phyloP scores from a whole-genome alignment of 2,329 filamentous ascomycete species.

The Talaromyces sp. region DNA sequence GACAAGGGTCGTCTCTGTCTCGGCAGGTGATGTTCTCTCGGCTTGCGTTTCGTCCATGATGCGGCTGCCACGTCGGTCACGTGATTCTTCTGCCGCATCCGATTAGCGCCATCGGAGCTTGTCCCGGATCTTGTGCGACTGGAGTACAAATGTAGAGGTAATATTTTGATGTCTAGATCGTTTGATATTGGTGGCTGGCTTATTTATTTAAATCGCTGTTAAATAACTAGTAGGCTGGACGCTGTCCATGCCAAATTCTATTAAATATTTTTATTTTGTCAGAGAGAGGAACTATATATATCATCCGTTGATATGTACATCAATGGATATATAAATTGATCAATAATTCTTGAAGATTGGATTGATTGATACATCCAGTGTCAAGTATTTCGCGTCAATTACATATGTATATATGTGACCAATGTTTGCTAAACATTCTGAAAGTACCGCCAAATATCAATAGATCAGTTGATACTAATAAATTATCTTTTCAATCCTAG shows the following conservation, averaged over 20 bases:
- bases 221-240: no score
- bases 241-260: no score
- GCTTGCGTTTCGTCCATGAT: constrained; percentile 5
- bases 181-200: no score
- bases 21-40: constrained; percentile 15
- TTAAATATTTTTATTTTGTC: not conserved
- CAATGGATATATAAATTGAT: not conserved
- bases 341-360: no score
- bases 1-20: constrained; percentile 3
- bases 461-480: not conserved
- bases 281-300: not conserved
- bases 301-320: not conserved
- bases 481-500: not conserved
- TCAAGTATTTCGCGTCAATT: no score
- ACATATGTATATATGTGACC: no score
- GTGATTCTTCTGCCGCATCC: not conserved
- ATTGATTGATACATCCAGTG: no score
- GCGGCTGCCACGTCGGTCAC: constrained; percentile 14
- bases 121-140: constrained; percentile 4
- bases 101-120: constrained; percentile 6
- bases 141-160: not conserved
- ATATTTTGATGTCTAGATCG: no score
- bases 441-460: not conserved
- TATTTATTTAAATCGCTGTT: no score
- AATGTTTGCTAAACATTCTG: no score